A percentile compares a stretch with the other conserved stretches of the same genome.
Evolutionary conservation across 2,329 filamentous ascomycete genomes (phyloP).

Genomic region (Ophiognomonia clavigignenti-juglandacearum): DNA sequence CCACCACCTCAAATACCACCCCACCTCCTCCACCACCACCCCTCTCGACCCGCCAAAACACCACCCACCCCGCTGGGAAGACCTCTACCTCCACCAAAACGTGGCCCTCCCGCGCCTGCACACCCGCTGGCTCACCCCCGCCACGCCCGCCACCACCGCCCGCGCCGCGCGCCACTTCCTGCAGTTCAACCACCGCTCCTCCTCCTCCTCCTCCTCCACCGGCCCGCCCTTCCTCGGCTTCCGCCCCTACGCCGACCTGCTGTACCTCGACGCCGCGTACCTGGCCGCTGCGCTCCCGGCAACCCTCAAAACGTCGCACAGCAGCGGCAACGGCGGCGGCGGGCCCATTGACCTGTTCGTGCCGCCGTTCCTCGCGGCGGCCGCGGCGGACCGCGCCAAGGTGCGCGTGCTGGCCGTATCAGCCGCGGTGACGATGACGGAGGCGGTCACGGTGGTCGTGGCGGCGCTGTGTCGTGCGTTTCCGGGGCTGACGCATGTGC

Average conservation of each 20-base stretch:
- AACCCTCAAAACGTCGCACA: too few species aligned
- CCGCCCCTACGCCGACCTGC: not conserved
- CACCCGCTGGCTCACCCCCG: not conserved
- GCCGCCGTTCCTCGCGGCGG: not conserved
- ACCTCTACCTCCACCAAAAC: slow-evolving; percentile 1
- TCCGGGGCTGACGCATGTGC: not conserved
- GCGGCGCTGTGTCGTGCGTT: not conserved
- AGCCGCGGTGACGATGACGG: not conserved
- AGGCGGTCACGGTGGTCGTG: not conserved
- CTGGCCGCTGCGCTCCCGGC: not conserved
- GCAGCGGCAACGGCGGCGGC: not conserved
- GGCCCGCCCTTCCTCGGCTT: slow-evolving; percentile 1
- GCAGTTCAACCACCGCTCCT: not conserved
- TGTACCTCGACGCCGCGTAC: slow-evolving; percentile 5
- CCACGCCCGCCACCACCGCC: not conserved
- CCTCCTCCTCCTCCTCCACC: too few species aligned
- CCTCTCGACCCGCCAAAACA: not conserved
- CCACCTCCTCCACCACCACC: not conserved
- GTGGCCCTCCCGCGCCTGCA: slow-evolving; percentile 4
- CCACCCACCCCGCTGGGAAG: too few species aligned
- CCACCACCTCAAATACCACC: slow-evolving; percentile 3
- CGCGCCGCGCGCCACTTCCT: not conserved
- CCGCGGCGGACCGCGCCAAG: not conserved
- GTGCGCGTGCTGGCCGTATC: slow-evolving; percentile 1
- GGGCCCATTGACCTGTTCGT: not conserved